Base-by-base conservation (phyloP, 2,329 filamentous ascomycete species). In the Scytalidium sp. region DNA sequence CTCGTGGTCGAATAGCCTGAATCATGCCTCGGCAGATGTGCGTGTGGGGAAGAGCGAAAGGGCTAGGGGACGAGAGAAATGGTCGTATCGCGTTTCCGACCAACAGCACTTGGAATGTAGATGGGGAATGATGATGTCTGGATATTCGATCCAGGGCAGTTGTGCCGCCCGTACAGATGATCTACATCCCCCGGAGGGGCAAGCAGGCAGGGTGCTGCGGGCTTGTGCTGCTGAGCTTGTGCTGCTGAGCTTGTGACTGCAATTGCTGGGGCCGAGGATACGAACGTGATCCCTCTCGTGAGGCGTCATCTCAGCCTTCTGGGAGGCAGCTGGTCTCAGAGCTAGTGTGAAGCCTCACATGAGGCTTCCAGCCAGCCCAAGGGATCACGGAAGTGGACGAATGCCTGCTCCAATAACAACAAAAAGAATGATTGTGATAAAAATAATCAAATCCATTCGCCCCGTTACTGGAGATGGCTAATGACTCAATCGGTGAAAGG, bases 41-140 rank as follows among this genome's bases (percentile, higher is more conserved):
- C 49, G 20, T 51, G 49, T 51, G 45, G 44, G 48, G 48, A 50
- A 50, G 39, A n/a, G n/a, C n/a, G n/a, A n/a, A n/a, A n/a, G n/a
- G n/a, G n/a, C n/a, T 19, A 3, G n/a, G 21, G 9, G 3, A 20
- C 36, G 22, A 47, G 41, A 43, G 20, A 47, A 20, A 25, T 29
- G 39, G 27, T 19, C 49, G 21, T 47, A 47, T 50, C 44, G 27
- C 27, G 15, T 9, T 43, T 17, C 46, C 25, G 44, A 43, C 41
- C 3, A 17, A 43, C n/a, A n/a, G n/a, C n/a, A n/a, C n/a, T n/a
- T n/a, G 19, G 32, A 15, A 36, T n/a, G 13, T 4, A n/a, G 5
- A 36, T 36, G 32, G 5, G 32, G 32, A 15, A 36, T 36, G 32
- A 36, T 36, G 32, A 36, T 36, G 13, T 36, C 13, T 7, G 5